Evolutionary conservation across 768 basidiomycete species (phyloP), one percentile per base, ranked within the genome.

Genomic region (Jaapia argillacea): DNA sequence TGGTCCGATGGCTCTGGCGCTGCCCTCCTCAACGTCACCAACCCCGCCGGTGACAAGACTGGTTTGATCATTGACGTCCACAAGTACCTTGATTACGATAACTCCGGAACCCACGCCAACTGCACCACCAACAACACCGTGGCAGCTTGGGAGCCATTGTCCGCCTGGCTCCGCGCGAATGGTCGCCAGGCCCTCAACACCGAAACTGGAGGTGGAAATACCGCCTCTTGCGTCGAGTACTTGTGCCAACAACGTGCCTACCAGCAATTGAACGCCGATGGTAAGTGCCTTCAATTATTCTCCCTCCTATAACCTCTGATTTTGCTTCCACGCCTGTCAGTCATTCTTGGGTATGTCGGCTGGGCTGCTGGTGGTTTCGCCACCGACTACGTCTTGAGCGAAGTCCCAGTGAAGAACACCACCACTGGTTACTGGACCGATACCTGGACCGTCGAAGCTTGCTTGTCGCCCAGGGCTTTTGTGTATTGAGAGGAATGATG

Each of bases 351-450:
- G 16, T 79, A 74, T 50, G 55, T 71, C 23, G 69, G 73, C 22
- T 79, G 77, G 77, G 61, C 71, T 21, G 77, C 75, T n/a, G 77
- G 77, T n/a, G 66, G 68, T 44, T 78, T 79, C 52, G 56, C 52
- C 45, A 51, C 60, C 0, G 44, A 44, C 44, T 68, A 70, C 45
- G 51, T 54, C 16, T 58, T 70, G 20, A 52, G 58, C 21, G 53
- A 68, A 51, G 55, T 51, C 2, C 69, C 69, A 0, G 51, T 41
- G 28, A 44, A 56, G 5, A 53, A 42, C 20, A 56, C 54, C 42
- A 53, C 59, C 4, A 54, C 51, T 33, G n/a, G n/a, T n/a, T n/a
- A n/a, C 36, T 75, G 62, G 70, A 61, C 61, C 6, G 72, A 74
- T 44, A 65, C 62, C 0, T 45, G 61, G 2, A 57, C 70, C n/a